Base-by-base conservation (phyloP, 2,329 filamentous ascomycete species). In the Aspergillus fijiensis region DNA sequence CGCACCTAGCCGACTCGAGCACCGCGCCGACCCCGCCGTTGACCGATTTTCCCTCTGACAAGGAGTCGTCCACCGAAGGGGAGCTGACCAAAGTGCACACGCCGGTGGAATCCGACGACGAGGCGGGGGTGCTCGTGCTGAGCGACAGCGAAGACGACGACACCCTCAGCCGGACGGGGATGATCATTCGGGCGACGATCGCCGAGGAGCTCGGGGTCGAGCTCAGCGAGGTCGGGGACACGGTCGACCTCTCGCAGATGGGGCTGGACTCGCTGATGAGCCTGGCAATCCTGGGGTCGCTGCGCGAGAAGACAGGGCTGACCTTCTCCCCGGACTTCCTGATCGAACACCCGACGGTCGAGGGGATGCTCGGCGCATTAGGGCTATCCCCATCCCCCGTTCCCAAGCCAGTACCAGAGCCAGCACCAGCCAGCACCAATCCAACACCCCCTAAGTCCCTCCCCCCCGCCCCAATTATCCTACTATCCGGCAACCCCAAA, bases 401-500 rank as follows among this genome's bases (percentile, higher is more conserved):
- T 2, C 7, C 27, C 27, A 29, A 29, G 9, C 27, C 27, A 9
- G 27, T 9, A 27, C 27, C 27, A 10, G 27, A 2, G 2, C 27
- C 27, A 29, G 27, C 7, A 29, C 27, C 27, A 9, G 9, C 2
- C 7, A 29, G 7, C 27, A 7, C 9, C 27, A 29, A 9, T 29
- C 27, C 27, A 29, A 9, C 27, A 29, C 7, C 27, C 2, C 6
- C 27, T 2, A 29, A 29, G 9, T 9, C 7, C 7, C 27, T 29
- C 27, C 27, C 27, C 7, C 27, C 27, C 3, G 27, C 27, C 27
- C 27, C 27, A 3, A 29, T 29, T 10, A 55, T 59, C 27, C 47
- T 59, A 7, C 58, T 59, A 6, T 51, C 35, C 65, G 69, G 6
- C 10, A 58, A 62, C 47, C 53, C 60, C 14, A 47, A 16, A 12